Evolutionary conservation across 257 asterid species (phyloP).

Genomic region (Osmanthus fragrans): DNA sequence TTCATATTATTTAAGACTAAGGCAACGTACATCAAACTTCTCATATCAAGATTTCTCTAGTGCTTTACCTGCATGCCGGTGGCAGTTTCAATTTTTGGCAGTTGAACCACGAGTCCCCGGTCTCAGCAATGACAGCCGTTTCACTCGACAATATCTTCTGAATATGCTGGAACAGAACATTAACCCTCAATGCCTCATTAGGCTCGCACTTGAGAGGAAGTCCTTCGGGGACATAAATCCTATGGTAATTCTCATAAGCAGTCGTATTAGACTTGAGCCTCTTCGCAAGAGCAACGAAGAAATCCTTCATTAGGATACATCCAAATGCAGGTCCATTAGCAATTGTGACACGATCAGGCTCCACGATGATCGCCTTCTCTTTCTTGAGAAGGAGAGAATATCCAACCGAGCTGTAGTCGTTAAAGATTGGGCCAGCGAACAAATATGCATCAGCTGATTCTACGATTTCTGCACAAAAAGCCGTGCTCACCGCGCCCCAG

Average conservation of each 20-base stretch:
- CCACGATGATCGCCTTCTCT: conserved; percentile 71
- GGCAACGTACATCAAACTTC: no score
- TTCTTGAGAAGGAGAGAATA: conserved; percentile 81
- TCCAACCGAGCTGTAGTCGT: conserved; percentile 81
- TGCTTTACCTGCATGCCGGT: conserved; percentile 64
- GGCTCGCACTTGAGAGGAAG: conserved; percentile 57
- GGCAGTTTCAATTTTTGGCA: conserved; percentile 78
- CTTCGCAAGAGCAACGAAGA: conserved; percentile 57
- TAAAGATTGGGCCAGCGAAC: conserved; percentile 80
- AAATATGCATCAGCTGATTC: conserved; percentile 85
- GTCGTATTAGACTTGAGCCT: conserved; percentile 58
- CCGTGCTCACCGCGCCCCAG: conserved; percentile 86
- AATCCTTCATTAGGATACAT: conserved; percentile 78
- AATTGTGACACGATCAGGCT: conserved; percentile 69
- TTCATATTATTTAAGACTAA: neutral
- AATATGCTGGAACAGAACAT: conserved; percentile 65
- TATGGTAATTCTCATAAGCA: conserved; percentile 74
- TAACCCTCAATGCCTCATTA: conserved; percentile 66
- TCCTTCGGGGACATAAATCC: conserved; percentile 77
- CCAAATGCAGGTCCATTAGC: conserved; percentile 77
- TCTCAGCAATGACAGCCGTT: conserved; percentile 75
- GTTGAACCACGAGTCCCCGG: conserved; percentile 90
- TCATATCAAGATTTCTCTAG: neutral
- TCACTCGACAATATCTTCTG: conserved; percentile 66
- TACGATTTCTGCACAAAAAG: conserved; percentile 81